A percentile compares a stretch with the other conserved stretches of the same genome.
phyloP scores from a whole-genome alignment of 1,284 basidiomycete genomes.

The Ganoderma sp. region DNA sequence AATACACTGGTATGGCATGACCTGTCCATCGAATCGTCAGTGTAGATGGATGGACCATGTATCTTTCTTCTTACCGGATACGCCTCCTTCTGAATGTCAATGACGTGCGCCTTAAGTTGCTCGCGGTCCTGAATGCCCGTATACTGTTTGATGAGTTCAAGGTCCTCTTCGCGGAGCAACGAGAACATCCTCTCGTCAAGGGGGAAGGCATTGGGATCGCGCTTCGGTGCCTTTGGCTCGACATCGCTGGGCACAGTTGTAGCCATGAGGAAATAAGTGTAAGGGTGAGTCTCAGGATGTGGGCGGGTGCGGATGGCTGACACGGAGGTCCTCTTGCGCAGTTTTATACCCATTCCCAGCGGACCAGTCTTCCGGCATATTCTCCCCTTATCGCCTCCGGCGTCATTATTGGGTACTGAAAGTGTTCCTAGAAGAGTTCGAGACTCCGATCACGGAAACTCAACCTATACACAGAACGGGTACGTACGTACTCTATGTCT shows the following conservation, averaged over 20 bases:
- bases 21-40: neutral
- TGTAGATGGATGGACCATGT: neutral
- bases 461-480: neutral
- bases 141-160: neutral
- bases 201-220: neutral
- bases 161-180: neutral
- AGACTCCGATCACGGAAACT: neutral
- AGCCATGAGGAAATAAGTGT: neutral
- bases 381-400: neutral
- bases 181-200: slow-evolving; percentile 2
- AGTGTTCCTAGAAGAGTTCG: neutral
- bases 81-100: neutral
- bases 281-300: neutral
- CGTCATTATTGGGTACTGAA: neutral
- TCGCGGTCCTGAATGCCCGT: neutral
- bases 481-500: neutral
- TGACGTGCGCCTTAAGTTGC: neutral
- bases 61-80: neutral
- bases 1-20: slow-evolving; percentile 15
- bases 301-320: neutral
- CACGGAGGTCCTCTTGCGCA: neutral
- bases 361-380: neutral
- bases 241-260: neutral
- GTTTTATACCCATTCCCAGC: no score
- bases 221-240: neutral